Conservation (phyloP, 169 alveolate species). For the Theileria annulata region DNA sequence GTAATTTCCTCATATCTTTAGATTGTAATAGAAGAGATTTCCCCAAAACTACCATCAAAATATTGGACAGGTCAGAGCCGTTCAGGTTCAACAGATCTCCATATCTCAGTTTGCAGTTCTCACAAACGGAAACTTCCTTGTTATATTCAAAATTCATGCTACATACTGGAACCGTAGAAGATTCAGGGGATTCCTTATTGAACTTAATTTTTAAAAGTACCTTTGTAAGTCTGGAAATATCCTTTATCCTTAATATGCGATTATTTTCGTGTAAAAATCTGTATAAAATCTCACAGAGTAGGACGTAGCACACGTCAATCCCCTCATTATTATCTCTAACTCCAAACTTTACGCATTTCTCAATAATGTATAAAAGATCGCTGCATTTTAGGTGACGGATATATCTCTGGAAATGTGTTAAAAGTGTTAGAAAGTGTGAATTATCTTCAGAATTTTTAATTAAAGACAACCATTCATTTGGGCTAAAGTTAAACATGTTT, state of each 20-base stretch:
- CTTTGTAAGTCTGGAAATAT: constrained; percentile 18
- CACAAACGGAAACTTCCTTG: not conserved
- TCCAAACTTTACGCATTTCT: not conserved
- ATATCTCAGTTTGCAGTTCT: constrained; percentile 21
- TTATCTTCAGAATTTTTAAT: constrained; percentile 12
- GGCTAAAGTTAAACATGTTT: not conserved
- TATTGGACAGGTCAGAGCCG: constrained; percentile 43
- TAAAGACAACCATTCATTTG: constrained; percentile 5
- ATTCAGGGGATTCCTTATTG: constrained; percentile 12
- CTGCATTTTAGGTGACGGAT: constrained; percentile 16
- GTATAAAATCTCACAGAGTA: constrained; percentile 39
- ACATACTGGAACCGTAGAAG: constrained; percentile 43
- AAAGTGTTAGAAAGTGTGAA: constrained; percentile 4
- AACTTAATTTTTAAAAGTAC: constrained; percentile 22
- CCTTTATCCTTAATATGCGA: constrained; percentile 22
- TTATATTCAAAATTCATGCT: constrained; percentile 3
- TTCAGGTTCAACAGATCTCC: constrained; percentile 23
- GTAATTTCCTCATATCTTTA: not conserved
- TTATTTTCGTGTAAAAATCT: constrained; percentile 9
- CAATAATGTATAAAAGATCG: constrained; percentile 42
- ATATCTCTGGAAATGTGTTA: constrained; percentile 43
- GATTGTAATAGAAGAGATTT: constrained; percentile 44
- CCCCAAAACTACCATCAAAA: constrained; percentile 45
- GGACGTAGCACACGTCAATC: constrained; percentile 21
- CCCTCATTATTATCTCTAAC: constrained; percentile 47